Percentiles rank a stretch among this genome's conserved stretches.
These are phyloP conservation scores for Pleurozium schreberi DNA, from an alignment of 225 moss, liverwort and hornwort species.

Conservation along the genomic window DNA sequence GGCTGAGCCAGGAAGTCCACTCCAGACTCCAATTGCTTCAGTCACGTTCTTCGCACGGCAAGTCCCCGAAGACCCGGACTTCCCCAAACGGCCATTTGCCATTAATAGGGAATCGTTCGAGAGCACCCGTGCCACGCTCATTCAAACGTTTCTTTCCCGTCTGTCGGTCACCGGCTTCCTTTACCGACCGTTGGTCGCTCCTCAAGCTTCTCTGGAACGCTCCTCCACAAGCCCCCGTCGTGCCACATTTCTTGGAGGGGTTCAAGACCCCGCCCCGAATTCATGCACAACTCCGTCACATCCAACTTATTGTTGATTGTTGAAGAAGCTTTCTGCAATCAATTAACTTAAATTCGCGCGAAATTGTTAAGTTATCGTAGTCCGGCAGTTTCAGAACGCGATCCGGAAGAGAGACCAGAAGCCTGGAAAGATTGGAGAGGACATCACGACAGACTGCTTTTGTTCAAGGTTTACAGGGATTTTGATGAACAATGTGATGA, in stretches of 20 bases:
- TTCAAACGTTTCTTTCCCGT: constrained; percentile 1
- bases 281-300: neutral
- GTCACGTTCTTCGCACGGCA: neutral
- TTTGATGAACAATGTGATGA: neutral
- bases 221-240: too few relatives aligned
- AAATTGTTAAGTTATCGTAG: too few relatives aligned
- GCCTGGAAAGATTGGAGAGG: neutral
- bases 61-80: neutral
- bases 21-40: neutral
- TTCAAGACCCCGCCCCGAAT: neutral
- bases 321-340: neutral
- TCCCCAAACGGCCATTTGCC: neutral
- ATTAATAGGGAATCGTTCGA: neutral
- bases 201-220: neutral
- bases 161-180: neutral
- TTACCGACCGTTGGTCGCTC: neutral
- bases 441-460: neutral
- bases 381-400: neutral
- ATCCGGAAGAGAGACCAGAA: neutral
- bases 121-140: neutral
- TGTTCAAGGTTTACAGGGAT: neutral
- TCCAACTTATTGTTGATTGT: neutral
- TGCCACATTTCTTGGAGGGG: neutral
- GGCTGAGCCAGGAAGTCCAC: neutral
- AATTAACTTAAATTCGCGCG: neutral